A percentile compares a stretch with the other conserved stretches of the same genome.
Evolutionary conservation across 2,329 filamentous ascomycete species (phyloP).

Genomic region (Alternaria ventricosa): DNA sequence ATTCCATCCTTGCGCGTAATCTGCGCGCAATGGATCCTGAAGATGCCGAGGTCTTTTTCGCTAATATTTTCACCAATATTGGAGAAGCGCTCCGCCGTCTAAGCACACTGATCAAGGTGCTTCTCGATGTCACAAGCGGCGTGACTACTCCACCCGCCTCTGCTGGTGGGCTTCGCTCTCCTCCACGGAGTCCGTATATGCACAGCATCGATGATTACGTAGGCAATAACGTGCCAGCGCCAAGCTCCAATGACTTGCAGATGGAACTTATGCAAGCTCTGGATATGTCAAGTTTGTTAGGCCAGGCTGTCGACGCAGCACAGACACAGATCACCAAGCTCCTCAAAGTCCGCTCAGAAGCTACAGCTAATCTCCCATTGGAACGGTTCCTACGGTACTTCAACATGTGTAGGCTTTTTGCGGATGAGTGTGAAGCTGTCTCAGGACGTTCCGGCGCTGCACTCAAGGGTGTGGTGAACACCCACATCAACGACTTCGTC

Average conservation of each 20-base stretch:
- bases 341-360: slow-evolving; percentile 76
- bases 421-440: slow-evolving; percentile 84
- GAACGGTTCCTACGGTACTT: slow-evolving; percentile 81
- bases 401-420: slow-evolving; percentile 80
- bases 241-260: slow-evolving; percentile 54
- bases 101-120: slow-evolving; percentile 88
- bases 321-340: slow-evolving; percentile 77
- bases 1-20: slow-evolving; percentile 84
- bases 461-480: slow-evolving; percentile 80
- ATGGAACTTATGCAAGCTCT: slow-evolving; percentile 78
- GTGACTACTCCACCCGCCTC: slow-evolving; percentile 58
- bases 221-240: slow-evolving; percentile 18
- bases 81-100: slow-evolving; percentile 85
- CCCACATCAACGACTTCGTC: slow-evolving; percentile 82
- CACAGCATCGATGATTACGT: slow-evolving; percentile 54
- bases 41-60: slow-evolving; percentile 83
- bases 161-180: slow-evolving; percentile 53
- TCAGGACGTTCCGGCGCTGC: slow-evolving; percentile 78
- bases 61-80: slow-evolving; percentile 83
- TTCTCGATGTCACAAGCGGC: slow-evolving; percentile 91
- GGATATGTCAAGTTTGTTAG: slow-evolving; percentile 78
- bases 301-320: slow-evolving; percentile 79
- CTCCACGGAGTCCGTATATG: slow-evolving; percentile 54
- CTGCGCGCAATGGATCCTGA: slow-evolving; percentile 81
- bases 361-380: slow-evolving; percentile 71